phyloP scores from a whole-genome alignment of 208 protist species.

The Crithidia brevicula region DNA sequence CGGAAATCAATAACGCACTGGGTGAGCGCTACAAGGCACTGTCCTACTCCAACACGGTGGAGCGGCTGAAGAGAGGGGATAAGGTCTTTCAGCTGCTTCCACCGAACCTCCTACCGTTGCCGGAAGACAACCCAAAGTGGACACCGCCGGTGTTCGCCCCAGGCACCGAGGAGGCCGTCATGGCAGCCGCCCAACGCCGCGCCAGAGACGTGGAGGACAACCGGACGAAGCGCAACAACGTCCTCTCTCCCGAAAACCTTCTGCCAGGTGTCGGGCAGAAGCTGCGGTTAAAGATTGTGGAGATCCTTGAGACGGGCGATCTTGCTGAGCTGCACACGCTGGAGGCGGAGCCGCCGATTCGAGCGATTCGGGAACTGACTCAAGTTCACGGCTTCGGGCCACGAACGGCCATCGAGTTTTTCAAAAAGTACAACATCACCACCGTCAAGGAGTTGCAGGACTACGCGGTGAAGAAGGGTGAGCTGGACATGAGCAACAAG shows the following conservation, averaged over 20 bases:
- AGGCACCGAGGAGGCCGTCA: constrained; percentile 1
- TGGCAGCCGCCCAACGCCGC: constrained; percentile 3
- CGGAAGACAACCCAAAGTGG: constrained; percentile 41
- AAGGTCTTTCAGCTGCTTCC: constrained; percentile 70
- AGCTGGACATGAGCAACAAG: constrained; percentile 41
- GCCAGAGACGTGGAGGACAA: constrained; percentile 37
- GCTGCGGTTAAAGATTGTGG: constrained; percentile 73
- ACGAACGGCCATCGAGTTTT: constrained; percentile 73
- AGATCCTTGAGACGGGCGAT: constrained; percentile 82
- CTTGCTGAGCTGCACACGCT: constrained; percentile 71
- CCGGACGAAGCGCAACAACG: constrained; percentile 43
- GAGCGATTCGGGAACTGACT: constrained; percentile 78
- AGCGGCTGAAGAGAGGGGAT: constrained; percentile 69
- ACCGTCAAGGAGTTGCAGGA: constrained; percentile 68
- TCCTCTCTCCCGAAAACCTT: constrained; percentile 33
- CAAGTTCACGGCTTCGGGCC: constrained; percentile 90
- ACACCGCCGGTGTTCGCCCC: constrained; percentile 8
- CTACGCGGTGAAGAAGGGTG: constrained; percentile 42
- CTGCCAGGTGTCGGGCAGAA: constrained; percentile 69
- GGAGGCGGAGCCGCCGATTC: constrained; percentile 75
- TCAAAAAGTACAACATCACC: constrained; percentile 71
- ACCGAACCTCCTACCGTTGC: constrained; percentile 67
- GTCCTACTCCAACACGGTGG: constrained; percentile 63
- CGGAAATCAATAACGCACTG: constrained; percentile 78
- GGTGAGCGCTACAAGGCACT: constrained; percentile 81